Conservation (phyloP, 768 basidiomycete genomes). For the Sporobolomyces pararoseus region DNA sequence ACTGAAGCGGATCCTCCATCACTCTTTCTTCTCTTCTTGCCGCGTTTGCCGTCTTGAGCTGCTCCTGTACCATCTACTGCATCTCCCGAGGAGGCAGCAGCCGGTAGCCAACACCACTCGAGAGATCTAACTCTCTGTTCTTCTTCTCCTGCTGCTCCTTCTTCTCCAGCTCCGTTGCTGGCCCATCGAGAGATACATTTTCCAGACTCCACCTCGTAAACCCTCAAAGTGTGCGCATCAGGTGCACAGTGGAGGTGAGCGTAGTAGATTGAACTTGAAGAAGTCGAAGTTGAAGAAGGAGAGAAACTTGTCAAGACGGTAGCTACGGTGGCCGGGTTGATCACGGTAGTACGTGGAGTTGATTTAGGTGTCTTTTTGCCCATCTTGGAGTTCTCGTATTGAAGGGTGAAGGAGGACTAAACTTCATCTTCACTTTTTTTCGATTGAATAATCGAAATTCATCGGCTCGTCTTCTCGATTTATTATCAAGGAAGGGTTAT, state of each 20-base stretch:
- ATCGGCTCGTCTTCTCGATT: too few species aligned
- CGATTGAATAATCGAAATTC: background rate
- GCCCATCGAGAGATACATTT: slow-evolving; percentile 39
- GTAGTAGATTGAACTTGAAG: slow-evolving; percentile 22
- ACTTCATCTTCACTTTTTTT: background rate
- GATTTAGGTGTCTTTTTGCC: slow-evolving; percentile 35
- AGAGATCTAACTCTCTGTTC: slow-evolving; percentile 29
- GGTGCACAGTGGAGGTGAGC: slow-evolving; percentile 34
- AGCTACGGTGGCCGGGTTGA: slow-evolving; percentile 33
- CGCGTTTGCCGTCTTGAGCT: slow-evolving; percentile 26
- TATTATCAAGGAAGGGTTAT: too few species aligned
- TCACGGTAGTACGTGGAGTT: slow-evolving; percentile 30
- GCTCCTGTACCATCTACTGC: background rate
- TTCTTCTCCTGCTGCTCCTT: slow-evolving; percentile 3
- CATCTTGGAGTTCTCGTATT: slow-evolving; percentile 8
- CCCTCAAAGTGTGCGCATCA: slow-evolving; percentile 38
- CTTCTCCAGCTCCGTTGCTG: slow-evolving; percentile 19
- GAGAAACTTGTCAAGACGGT: slow-evolving; percentile 29
- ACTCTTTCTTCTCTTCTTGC: slow-evolving; percentile 42
- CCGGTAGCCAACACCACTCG: slow-evolving; percentile 36
- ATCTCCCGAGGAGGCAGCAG: background rate
- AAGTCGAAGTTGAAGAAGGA: slow-evolving; percentile 1
- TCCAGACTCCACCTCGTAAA: slow-evolving; percentile 28
- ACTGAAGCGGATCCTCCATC: slow-evolving; percentile 26
- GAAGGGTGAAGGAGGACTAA: background rate